These are phyloP conservation scores for Talaromyces pinophilus DNA, from an alignment of 2,329 filamentous ascomycete species.

Conservation along the genomic window DNA sequence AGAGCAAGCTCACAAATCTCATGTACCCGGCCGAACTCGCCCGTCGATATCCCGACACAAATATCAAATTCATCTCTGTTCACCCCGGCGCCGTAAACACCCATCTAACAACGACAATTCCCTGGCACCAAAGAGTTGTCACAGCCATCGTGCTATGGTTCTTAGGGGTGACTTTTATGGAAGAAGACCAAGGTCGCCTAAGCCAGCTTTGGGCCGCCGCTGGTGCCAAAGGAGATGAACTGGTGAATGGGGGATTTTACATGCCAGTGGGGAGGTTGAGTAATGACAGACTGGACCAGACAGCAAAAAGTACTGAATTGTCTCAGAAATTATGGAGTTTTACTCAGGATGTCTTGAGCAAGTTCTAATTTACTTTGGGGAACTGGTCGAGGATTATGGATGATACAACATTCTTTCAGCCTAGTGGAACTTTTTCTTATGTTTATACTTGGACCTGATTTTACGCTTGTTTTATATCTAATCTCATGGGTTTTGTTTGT, in stretches of 20 bases:
- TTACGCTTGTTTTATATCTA: not conserved
- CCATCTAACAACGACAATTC: constrained; percentile 32
- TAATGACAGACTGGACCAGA: constrained; percentile 16
- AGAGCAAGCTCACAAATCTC: constrained; percentile 52
- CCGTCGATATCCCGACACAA: constrained; percentile 37
- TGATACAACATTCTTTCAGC: not conserved
- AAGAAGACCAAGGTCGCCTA: constrained; percentile 28
- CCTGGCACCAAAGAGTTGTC: constrained; percentile 1
- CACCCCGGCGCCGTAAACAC: constrained; percentile 50
- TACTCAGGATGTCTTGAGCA: constrained; percentile 15
- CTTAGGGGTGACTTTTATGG: constrained; percentile 28
- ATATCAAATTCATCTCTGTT: constrained; percentile 40
- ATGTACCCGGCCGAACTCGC: constrained; percentile 47
- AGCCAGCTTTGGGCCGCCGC: constrained; percentile 36
- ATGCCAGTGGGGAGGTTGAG: constrained; percentile 33
- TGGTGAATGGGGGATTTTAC: constrained; percentile 35
- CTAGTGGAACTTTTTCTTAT: not conserved
- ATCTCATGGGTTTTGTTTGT: not conserved
- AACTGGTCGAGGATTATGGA: not conserved
- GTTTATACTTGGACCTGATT: not conserved
- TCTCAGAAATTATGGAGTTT: constrained; percentile 10
- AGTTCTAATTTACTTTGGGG: not conserved
- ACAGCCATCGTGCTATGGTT: not conserved
- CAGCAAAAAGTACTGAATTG: constrained; percentile 4
- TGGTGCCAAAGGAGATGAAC: constrained; percentile 29